phyloP scores from a whole-genome alignment of 2,329 filamentous ascomycete species.

The Fusarium sp. region DNA sequence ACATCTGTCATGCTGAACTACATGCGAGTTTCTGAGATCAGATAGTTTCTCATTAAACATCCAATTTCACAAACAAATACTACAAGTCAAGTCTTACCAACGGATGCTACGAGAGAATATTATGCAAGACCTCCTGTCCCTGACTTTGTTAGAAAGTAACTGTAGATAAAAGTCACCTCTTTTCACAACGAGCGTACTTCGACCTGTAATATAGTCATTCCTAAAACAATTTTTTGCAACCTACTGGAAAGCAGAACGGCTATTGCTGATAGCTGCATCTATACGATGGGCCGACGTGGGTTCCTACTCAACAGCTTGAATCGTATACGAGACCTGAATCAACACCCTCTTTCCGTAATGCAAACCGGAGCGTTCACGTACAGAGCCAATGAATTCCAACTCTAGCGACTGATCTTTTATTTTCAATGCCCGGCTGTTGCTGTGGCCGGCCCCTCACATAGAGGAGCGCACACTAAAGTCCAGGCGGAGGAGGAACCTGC shows the following conservation, averaged over 20 bases:
- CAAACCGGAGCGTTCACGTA: constrained; percentile 40
- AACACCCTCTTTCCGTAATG: constrained; percentile 36
- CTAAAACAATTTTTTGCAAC: constrained; percentile 35
- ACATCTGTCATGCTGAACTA: constrained; percentile 4
- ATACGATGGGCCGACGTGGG: constrained; percentile 22
- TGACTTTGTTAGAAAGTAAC: constrained; percentile 2
- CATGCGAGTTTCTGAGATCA: not conserved
- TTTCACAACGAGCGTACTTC: constrained; percentile 19
- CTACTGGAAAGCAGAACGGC: constrained; percentile 36
- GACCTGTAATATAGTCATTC: constrained; percentile 37
- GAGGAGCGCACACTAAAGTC: constrained; percentile 53
- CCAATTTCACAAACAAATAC: not conserved
- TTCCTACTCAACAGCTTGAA: constrained; percentile 34
- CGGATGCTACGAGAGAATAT: constrained; percentile 11
- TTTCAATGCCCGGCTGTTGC: constrained; percentile 11
- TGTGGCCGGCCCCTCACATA: not conserved
- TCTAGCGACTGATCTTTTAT: constrained; percentile 14
- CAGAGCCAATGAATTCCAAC: constrained; percentile 30
- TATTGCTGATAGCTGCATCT: constrained; percentile 27
- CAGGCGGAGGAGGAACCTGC: constrained; percentile 67
- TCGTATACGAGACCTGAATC: constrained; percentile 37
- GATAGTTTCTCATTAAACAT: not conserved
- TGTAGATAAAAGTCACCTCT: constrained; percentile 22
- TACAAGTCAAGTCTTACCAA: constrained; percentile 12
- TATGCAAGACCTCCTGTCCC: constrained; percentile 5